A percentile compares a stretch with the other conserved stretches of the same genome.
Evolutionary conservation across 2,329 filamentous ascomycete genomes (phyloP).

Genomic region (Claviceps sp.): DNA sequence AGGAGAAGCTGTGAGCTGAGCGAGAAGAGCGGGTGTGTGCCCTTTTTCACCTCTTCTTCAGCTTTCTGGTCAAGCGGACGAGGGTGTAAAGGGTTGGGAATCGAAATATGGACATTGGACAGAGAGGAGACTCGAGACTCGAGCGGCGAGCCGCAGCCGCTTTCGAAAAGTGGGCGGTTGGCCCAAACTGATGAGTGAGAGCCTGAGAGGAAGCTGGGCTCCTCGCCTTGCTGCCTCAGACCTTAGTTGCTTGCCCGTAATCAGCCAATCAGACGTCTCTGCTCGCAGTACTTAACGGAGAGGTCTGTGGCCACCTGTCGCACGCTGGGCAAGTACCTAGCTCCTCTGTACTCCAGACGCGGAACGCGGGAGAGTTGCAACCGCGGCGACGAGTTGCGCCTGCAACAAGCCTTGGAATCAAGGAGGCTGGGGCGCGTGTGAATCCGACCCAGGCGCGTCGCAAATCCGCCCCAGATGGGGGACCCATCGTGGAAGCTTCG

Average conservation of each 20-base stretch:
- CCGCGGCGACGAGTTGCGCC: too few relatives aligned
- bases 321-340: neutral
- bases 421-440: neutral
- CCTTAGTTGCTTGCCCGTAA: constrained; percentile 16
- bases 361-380: too few relatives aligned
- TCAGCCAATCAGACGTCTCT: constrained; percentile 15
- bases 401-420: too few relatives aligned
- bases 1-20: constrained; percentile 5
- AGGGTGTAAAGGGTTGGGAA: neutral
- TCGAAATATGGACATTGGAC: neutral
- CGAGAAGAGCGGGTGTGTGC: constrained; percentile 12
- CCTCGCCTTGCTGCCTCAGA: constrained; percentile 22
- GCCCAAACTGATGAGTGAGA: neutral
- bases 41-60: constrained; percentile 14
- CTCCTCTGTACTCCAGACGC: neutral
- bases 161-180: constrained; percentile 10
- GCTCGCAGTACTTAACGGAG: constrained; percentile 9
- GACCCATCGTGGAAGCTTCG: neutral
- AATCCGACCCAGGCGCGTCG: constrained; percentile 11
- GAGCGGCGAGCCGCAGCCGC: constrained; percentile 14
- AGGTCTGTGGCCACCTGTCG: neutral
- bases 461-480: constrained; percentile 4
- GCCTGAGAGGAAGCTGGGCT: neutral
- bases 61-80: constrained; percentile 4
- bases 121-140: constrained; percentile 12